Evolutionary conservation across 2,329 filamentous ascomycete species (phyloP), one percentile per base, ranked within the genome.

Genomic region (Colletotrichum musae): DNA sequence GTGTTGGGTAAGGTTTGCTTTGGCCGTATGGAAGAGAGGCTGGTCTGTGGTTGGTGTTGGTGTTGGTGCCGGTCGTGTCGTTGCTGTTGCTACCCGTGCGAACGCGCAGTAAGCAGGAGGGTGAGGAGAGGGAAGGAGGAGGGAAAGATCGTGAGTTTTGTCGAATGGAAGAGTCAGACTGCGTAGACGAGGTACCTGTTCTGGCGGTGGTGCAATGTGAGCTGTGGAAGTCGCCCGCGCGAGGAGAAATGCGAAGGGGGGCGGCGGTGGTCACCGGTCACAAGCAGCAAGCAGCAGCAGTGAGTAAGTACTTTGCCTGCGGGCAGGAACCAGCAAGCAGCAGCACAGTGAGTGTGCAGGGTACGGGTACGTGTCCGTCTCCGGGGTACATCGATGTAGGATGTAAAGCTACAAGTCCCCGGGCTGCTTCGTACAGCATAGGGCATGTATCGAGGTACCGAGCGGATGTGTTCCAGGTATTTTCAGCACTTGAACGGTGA

Each of bases 81-180:
- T n/a, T 50, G 50, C 51, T 53, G 43, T 57, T 24, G 52, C 62
- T 57, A 62, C 51, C 63, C 63, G 62, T 67, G 62, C 67, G 52
- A 50, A 56, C 45, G 62, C 62, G 63, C 43, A 41, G 50, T 43
- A 36, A 36, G 32, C 7, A 24, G 36, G 47, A 60, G 56, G 32
- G 39, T 51, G 28, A 26, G 50, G n/a, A 43, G 1, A 51, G 13
- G 32, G 56, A 36, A 36, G 51, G n/a, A 16, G 54, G 18, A 41
- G 10, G 58, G 64, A 36, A 21, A 41, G 61, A 69, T 66, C 54
- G 62, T 69, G 66, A 66, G 54, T 60, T 69, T 69, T 66, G 56
- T 39, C 50, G 21, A 60, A n/a, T 26, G 58, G 32, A 15, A 24
- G 26, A 39, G 41, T 15, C 16, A 5, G n/a, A 28, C n/a, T 9